Evolutionary conservation across 192 early-diverging fungal genomes (phyloP), one percentile per base, ranked within the genome.

Genomic region (Backusella australiensis): DNA sequence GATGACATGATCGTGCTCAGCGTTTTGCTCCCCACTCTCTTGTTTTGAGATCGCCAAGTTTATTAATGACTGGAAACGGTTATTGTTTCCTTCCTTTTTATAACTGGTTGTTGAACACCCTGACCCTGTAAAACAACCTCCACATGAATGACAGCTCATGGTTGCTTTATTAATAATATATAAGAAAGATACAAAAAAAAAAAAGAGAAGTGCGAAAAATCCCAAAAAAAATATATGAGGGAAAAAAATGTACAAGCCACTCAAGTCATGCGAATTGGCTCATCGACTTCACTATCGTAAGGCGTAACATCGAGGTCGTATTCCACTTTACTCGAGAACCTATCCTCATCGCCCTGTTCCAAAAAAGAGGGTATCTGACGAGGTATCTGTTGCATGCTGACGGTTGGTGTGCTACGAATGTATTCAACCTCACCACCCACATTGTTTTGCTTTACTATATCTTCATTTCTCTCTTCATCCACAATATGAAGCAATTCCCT

Each of bases 141-240:
- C 46, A 21, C 78, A 79, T 4, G 73, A 56, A 35, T 74, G 67
- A 46, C 78, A 79, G 34, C 74, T 79, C 78, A 79, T 79, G 14
- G 14, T 46, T 34, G 29, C 29, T 29, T 29, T 35, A 26, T 35
- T 53, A 68, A 41, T 68, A 53, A 56, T 23, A 65, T 23, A 65
- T 38, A 69, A 26, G 46, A 23, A 71, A 26, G 29, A 36, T 36
- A 69, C 46, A 71, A 71, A 49, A 71, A n/a, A n/a, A n/a, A 34
- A 44, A 49, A 71, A 34, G 29, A 44, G 1, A 26, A 1, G 36
- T 17, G 17, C 1, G 15, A 19, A 68, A 12, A n/a, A 68, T 15
- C 29, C 29, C 8, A 35, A 35, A 68, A 35, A 35, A 36, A 69
- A 69, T 41, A 69, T 8, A 42, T 42, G 39, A 41, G 14, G 44